phyloP scores from a whole-genome alignment of 768 basidiomycete species.

The Russula sp. region DNA sequence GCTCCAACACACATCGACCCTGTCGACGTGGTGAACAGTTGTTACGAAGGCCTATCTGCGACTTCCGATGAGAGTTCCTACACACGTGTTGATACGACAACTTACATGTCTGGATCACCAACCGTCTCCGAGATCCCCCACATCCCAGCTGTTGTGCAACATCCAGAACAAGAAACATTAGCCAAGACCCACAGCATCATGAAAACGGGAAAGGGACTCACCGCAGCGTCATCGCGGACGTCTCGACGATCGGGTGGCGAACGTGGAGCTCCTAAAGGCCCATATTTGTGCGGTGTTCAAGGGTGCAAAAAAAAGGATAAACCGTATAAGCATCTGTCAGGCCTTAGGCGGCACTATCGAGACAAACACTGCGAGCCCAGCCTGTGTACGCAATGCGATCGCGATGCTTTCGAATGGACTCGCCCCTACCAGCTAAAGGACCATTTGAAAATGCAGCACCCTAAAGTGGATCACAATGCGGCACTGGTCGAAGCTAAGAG shows the following conservation, averaged over 20 bases:
- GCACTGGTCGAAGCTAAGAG: background rate
- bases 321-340: background rate
- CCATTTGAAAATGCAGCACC: background rate
- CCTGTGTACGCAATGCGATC: background rate
- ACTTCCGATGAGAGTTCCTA: background rate
- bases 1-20: background rate
- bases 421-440: background rate
- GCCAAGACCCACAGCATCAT: too few species aligned
- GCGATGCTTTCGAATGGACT: background rate
- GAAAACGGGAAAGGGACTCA: background rate
- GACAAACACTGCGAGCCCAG: background rate
- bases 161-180: background rate
- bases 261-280: background rate
- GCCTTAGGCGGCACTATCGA: background rate
- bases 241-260: background rate
- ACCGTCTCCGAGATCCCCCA: background rate
- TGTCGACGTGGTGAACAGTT: background rate
- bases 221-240: background rate
- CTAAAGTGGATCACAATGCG: background rate
- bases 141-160: background rate
- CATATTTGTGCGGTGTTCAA: background rate
- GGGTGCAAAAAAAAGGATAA: background rate
- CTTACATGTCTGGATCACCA: background rate
- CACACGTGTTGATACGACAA: background rate
- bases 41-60: background rate